These are phyloP conservation scores for Pseudogymnoascus sp. DNA, from an alignment of 2,329 filamentous ascomycete species.

Conservation along the genomic window DNA sequence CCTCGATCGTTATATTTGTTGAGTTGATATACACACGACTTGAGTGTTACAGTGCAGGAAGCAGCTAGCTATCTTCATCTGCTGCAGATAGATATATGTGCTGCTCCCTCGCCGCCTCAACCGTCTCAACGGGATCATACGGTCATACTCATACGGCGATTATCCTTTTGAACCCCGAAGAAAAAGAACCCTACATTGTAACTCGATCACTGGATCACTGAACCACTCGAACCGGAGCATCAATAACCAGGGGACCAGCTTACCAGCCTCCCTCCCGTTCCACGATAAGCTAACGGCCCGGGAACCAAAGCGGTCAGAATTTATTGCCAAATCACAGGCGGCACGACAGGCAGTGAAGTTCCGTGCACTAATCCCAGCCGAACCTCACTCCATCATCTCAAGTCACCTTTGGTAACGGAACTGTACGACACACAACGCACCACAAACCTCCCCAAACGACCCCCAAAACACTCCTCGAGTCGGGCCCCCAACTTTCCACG, in stretches of 20 bases:
- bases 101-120: background rate
- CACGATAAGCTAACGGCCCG: constrained; percentile 8
- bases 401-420: constrained; percentile 5
- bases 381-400: constrained; percentile 1
- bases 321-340: constrained; percentile 8
- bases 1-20: background rate
- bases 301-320: constrained; percentile 1
- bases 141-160: background rate
- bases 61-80: background rate
- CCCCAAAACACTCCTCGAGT: background rate
- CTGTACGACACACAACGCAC: constrained; percentile 2
- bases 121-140: background rate
- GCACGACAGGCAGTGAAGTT: constrained; percentile 5
- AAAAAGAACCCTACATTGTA: background rate
- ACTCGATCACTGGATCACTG: background rate
- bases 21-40: background rate
- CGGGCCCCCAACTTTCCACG: background rate
- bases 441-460: constrained; percentile 2
- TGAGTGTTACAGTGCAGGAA: background rate
- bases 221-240: background rate
- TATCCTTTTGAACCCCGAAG: no score
- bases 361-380: constrained; percentile 8
- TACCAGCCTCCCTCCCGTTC: constrained; percentile 1
- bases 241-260: background rate
- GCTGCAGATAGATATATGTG: background rate